Evolutionary conservation across 495 filamentous ascomycete species (phyloP), one percentile per base, ranked within the genome.

Genomic region (Aspergillus steynii): DNA sequence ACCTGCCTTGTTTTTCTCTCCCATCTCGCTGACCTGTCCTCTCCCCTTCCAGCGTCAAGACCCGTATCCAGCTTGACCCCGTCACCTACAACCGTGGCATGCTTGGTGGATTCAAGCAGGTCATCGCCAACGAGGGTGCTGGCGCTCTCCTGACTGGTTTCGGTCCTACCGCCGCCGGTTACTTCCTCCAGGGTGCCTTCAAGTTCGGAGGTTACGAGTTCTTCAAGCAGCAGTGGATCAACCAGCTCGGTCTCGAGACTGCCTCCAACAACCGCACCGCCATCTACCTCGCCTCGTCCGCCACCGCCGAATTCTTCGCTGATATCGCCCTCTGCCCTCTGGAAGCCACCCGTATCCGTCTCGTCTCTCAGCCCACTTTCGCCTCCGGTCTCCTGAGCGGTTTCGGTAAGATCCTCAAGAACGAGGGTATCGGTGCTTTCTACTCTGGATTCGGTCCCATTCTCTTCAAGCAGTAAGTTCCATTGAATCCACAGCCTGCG

Each of bases 141-240:
- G 90, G 90, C 74, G 92, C 92, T 74, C 88, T 96, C 63, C 82
- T 92, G 69, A 96, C 92, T 67, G 92, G 92, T 78, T 84, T 88
- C 74, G 92, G 92, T 65, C 92, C 92, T 67, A 96, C 92, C 73
- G 86, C 86, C 63, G 91, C 91, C 71, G 92, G 92, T 71, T 96
- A 96, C 84, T 95, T 95, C 87, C 88, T 96, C 68, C 92, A 96
- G 82, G 92, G 92, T 68, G 89, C 90, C 70, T 88, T 96, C 88
- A 96, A 96, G 82, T 96, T 96, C 78, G 92, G 92, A 75, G 92
- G 92, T 70, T 96, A 96, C 73, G 92, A 96, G 79, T 86, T 96
- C 74, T 96, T 96, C 88, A 96, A 96, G 88, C 87, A 93, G 80
- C 92, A 95, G 78, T 82, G 78, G 64, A 93, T 96, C 85, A 93